phyloP scores from a whole-genome alignment of 257 asterid genomes.

The Capsicum rhomboideum region DNA sequence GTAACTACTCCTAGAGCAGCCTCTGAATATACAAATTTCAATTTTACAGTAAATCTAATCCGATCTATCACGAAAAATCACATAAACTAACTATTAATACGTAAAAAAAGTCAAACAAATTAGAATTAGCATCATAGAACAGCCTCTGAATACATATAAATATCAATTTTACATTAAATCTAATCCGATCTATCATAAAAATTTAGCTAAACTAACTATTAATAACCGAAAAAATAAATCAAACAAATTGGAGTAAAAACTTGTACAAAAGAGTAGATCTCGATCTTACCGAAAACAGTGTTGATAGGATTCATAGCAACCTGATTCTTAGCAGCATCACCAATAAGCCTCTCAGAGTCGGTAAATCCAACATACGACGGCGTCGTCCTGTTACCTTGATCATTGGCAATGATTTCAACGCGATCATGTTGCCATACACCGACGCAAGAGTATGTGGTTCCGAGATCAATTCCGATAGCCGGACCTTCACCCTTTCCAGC shows the following conservation, averaged over 20 bases:
- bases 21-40: no score
- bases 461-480: slow-evolving; percentile 1
- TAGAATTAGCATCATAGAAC: neutral
- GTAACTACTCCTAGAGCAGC: no score
- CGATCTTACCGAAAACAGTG: neutral
- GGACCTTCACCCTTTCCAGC: slow-evolving; percentile 1
- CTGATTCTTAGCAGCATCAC: slow-evolving; percentile 35
- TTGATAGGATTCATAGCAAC: slow-evolving; percentile 1
- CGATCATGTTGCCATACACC: slow-evolving; percentile 2
- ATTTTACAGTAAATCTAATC: neutral
- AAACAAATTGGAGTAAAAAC: neutral
- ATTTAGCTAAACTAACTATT: neutral
- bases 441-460: neutral
- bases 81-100: neutral
- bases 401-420: neutral
- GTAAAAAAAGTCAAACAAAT: neutral
- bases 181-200: neutral
- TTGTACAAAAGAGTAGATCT: neutral
- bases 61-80: neutral
- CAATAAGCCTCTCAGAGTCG: slow-evolving; percentile 27
- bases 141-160: no score
- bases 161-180: neutral
- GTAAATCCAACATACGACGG: slow-evolving; percentile 32
- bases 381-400: slow-evolving; percentile 8
- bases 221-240: neutral